Evolutionary conservation across 2,329 filamentous ascomycete species (phyloP).

Genomic region (Fusarium nelsonii): DNA sequence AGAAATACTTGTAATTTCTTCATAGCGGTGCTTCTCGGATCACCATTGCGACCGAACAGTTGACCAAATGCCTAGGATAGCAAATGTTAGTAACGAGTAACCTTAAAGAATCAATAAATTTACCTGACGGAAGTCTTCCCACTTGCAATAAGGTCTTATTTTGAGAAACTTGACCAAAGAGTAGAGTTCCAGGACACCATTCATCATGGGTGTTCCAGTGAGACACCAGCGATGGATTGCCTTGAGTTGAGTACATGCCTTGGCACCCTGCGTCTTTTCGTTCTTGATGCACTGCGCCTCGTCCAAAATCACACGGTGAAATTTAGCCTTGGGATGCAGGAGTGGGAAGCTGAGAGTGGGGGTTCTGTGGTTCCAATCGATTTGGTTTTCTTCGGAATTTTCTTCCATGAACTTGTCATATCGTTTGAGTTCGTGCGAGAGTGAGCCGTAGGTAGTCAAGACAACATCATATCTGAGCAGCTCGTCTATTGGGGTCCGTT

Average conservation of each 20-base stretch:
- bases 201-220: constrained; percentile 91
- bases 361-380: constrained; percentile 54
- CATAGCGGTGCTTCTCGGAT: constrained; percentile 74
- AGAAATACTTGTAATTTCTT: constrained; percentile 78
- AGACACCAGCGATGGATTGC: constrained; percentile 83
- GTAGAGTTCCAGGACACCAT: constrained; percentile 81
- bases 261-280: constrained; percentile 76
- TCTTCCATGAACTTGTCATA: constrained; percentile 66
- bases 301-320: constrained; percentile 85
- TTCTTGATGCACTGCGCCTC: constrained; percentile 90
- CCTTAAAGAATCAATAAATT: constrained; percentile 39
- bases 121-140: constrained; percentile 70
- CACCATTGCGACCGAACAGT: constrained; percentile 54
- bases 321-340: constrained; percentile 72
- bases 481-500: constrained; percentile 70
- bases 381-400: constrained; percentile 53
- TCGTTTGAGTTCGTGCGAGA: constrained; percentile 72
- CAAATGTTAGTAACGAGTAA: constrained; percentile 1
- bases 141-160: constrained; percentile 79
- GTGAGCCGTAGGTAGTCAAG: constrained; percentile 87
- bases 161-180: constrained; percentile 81
- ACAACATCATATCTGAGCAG: constrained; percentile 80
- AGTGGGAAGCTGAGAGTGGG: constrained; percentile 63
- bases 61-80: constrained; percentile 56
- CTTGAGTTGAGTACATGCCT: constrained; percentile 74